Evolutionary conservation across 768 basidiomycete genomes (phyloP).

Genomic region (Russula lepida): DNA sequence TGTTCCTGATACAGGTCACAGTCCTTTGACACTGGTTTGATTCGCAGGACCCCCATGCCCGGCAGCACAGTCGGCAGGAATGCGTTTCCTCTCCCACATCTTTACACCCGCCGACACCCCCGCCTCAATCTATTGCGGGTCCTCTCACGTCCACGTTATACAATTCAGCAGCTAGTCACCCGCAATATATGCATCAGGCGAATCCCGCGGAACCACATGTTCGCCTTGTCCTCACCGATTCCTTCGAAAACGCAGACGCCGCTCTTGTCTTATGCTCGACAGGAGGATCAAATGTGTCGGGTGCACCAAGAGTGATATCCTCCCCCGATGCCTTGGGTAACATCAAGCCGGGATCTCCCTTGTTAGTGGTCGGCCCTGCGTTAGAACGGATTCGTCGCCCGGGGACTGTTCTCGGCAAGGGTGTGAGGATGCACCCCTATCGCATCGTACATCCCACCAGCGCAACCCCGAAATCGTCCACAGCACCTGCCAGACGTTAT

Average conservation of each 20-base stretch:
- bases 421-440: conserved; percentile 50
- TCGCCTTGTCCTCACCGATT: conserved; percentile 22
- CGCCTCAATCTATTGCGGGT: conserved; percentile 16
- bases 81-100: conserved; percentile 21
- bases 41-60: conserved; percentile 8
- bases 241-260: conserved; percentile 44
- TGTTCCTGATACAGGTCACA: too few relatives aligned
- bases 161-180: not conserved
- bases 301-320: conserved; percentile 16
- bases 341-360: conserved; percentile 23
- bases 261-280: conserved; percentile 39
- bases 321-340: conserved; percentile 16
- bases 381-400: conserved; percentile 40
- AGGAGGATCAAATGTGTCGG: conserved; percentile 21
- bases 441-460: conserved; percentile 30
- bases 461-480: not conserved
- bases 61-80: conserved; percentile 11
- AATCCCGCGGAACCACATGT: conserved; percentile 8
- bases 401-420: conserved; percentile 34
- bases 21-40: not conserved
- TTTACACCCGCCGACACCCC: conserved; percentile 7
- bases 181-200: not conserved
- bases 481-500: not conserved
- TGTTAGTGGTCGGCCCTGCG: conserved; percentile 45
- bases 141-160: conserved; percentile 12